Conservation (phyloP, 768 basidiomycete species). For the Auricularia sp. region DNA sequence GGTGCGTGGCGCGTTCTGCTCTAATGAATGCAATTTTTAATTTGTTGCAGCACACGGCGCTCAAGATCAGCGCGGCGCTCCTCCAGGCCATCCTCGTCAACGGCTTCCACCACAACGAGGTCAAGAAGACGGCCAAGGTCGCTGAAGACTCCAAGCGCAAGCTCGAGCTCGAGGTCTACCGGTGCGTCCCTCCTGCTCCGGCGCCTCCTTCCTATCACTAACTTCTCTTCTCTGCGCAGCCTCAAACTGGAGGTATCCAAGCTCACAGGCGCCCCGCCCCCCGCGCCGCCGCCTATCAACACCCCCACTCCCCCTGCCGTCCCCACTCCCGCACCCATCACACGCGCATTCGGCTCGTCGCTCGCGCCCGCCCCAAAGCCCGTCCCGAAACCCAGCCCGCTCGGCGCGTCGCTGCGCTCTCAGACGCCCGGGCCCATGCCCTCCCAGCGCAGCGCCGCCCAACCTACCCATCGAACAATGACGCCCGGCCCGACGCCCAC, state of each 20-base stretch:
- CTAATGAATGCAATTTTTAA: constrained; percentile 1
- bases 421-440: background rate
- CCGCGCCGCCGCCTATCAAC: background rate
- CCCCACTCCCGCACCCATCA: background rate
- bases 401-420: background rate
- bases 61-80: constrained; percentile 66
- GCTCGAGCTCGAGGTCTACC: constrained; percentile 61
- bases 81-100: constrained; percentile 78
- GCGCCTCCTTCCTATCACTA: background rate
- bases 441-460: too few relatives aligned
- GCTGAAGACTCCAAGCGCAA: constrained; percentile 55
- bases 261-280: background rate
- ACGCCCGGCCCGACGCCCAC: background rate
- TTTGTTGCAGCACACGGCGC: constrained; percentile 44
- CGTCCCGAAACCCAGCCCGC: background rate
- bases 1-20: constrained; percentile 33
- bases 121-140: constrained; percentile 57
- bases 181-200: constrained; percentile 34
- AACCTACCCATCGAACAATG: background rate
- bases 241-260: background rate
- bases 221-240: background rate
- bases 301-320: background rate
- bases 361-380: background rate
- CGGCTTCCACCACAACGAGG: constrained; percentile 69
- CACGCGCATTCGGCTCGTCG: background rate